These are phyloP conservation scores for Diaporthe amygdali DNA, from an alignment of 2,329 filamentous ascomycete species.

Conservation along the genomic window DNA sequence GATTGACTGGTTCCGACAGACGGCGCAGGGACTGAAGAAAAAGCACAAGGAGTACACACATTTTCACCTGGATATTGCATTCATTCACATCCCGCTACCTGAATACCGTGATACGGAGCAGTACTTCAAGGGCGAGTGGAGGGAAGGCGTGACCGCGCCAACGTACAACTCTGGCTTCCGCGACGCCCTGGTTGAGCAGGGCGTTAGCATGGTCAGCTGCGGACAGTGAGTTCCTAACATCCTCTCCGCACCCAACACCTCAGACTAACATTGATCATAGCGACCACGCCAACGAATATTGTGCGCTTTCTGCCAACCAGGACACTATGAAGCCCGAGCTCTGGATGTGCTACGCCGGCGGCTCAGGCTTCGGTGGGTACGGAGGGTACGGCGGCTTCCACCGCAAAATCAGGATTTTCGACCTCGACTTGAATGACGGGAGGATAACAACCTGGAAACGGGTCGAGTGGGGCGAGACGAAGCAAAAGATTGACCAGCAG, in stretches of 20 bases:
- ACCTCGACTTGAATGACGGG: constrained; percentile 90
- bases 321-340: constrained; percentile 67
- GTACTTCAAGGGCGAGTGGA: constrained; percentile 72
- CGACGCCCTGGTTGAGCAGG: constrained; percentile 84
- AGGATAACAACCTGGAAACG: constrained; percentile 93
- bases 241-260: neutral
- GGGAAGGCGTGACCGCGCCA: constrained; percentile 86
- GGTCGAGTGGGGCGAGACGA: constrained; percentile 69
- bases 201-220: constrained; percentile 85
- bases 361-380: constrained; percentile 91
- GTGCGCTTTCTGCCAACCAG: constrained; percentile 68
- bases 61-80: constrained; percentile 93
- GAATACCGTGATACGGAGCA: constrained; percentile 76
- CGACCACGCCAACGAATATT: constrained; percentile 98
- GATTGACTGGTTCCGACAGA: constrained; percentile 91
- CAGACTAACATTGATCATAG: constrained; percentile 45
- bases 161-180: constrained; percentile 91
- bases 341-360: constrained; percentile 99
- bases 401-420: constrained; percentile 85
- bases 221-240: constrained; percentile 70
- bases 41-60: constrained; percentile 85
- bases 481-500: constrained; percentile 63
- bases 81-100: constrained; percentile 95
- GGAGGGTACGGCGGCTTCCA: constrained; percentile 88
- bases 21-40: constrained; percentile 74